phyloP scores from a whole-genome alignment of 441 rosid genomes.

The Adansonia madagascariensis region DNA sequence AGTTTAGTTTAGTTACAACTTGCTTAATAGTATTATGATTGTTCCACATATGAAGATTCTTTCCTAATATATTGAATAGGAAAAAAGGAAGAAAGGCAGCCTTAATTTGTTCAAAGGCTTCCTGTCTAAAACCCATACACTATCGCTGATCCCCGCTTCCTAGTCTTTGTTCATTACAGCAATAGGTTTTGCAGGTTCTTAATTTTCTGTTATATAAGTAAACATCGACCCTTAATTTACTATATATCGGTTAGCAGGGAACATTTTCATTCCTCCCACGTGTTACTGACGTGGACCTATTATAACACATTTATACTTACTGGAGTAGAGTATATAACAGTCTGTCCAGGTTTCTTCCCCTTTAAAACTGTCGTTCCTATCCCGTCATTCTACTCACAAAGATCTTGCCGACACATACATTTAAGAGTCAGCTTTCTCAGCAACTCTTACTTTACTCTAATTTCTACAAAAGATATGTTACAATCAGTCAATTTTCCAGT shows the following conservation, averaged over 20 bases:
- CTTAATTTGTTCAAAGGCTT: background rate
- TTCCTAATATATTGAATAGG: background rate
- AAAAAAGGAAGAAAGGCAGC: no score
- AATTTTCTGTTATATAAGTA: background rate
- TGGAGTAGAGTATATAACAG: background rate
- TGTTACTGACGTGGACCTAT: constrained; percentile 29
- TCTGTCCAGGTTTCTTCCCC: no score
- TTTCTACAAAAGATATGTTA: background rate
- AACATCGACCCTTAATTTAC: no score
- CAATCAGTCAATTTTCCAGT: background rate
- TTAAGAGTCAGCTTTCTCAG: background rate
- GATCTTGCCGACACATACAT: background rate
- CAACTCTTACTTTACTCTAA: background rate
- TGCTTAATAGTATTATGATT: background rate
- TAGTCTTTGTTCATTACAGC: background rate
- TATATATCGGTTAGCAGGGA: constrained; percentile 5
- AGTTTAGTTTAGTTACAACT: background rate
- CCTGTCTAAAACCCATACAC: background rate
- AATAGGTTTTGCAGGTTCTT: background rate
- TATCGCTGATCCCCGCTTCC: background rate
- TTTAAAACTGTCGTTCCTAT: no score
- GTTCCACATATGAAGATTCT: background rate
- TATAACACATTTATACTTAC: no score
- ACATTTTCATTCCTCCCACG: constrained; percentile 60
- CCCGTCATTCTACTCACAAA: background rate